Conservation (phyloP, 768 basidiomycete species). For the Amanita thiersii region DNA sequence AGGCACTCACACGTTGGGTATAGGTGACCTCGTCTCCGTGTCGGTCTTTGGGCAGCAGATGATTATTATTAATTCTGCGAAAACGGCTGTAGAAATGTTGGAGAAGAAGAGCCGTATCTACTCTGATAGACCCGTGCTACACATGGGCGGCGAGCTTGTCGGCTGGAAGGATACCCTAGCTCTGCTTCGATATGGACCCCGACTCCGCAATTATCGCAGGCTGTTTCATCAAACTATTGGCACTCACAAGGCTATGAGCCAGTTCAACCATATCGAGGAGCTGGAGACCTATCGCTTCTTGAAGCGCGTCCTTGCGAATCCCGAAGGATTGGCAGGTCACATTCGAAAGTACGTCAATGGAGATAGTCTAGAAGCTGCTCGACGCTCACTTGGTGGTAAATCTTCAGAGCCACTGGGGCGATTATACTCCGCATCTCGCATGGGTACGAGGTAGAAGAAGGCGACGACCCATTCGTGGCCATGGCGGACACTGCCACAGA, state of each 20-base stretch:
- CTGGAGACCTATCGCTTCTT: slow-evolving; percentile 31
- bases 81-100: slow-evolving; percentile 38
- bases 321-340: slow-evolving; percentile 23
- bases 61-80: slow-evolving; percentile 33
- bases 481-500: slow-evolving; percentile 17
- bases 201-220: slow-evolving; percentile 31
- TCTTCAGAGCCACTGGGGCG: slow-evolving; percentile 4
- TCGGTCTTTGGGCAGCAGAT: slow-evolving; percentile 14
- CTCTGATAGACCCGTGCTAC: slow-evolving; percentile 42
- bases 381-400: no score
- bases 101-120: slow-evolving; percentile 44
- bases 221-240: slow-evolving; percentile 35
- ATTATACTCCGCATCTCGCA: slow-evolving; percentile 22
- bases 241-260: slow-evolving; percentile 24
- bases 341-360: slow-evolving; percentile 24
- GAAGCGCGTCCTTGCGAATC: slow-evolving; percentile 25
- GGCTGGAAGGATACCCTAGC: slow-evolving; percentile 30
- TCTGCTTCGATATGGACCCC: slow-evolving; percentile 27
- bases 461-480: slow-evolving; percentile 22
- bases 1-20: not conserved
- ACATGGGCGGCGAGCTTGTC: slow-evolving; percentile 35
- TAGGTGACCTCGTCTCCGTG: slow-evolving; percentile 5
- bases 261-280: slow-evolving; percentile 31
- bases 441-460: slow-evolving; percentile 20
- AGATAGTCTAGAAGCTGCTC: not conserved